phyloP scores from a whole-genome alignment of 352 stramenopile genomes.

The Halophytophthora polymorphica region DNA sequence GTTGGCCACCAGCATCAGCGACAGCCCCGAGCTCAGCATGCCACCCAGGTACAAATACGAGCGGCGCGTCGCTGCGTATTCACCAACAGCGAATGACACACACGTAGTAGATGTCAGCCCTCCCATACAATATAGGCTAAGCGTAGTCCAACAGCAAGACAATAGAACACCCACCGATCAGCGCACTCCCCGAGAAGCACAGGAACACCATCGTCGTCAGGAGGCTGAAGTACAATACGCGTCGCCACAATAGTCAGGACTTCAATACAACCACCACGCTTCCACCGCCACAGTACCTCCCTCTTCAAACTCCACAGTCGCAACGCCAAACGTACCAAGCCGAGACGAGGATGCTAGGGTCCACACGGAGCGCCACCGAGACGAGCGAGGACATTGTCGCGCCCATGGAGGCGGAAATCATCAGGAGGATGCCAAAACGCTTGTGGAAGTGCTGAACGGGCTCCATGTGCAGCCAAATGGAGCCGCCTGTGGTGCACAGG shows the following conservation, averaged over 20 bases:
- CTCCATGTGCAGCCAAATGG: slow-evolving; percentile 63
- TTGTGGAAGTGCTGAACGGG: slow-evolving; percentile 49
- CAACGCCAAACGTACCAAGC: slow-evolving; percentile 49
- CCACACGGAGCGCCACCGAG: slow-evolving; percentile 64
- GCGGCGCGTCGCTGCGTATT: slow-evolving; percentile 54
- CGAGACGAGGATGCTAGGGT: slow-evolving; percentile 75
- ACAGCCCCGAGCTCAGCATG: slow-evolving; percentile 67
- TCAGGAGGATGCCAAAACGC: slow-evolving; percentile 69
- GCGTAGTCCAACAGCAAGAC: too few relatives aligned
- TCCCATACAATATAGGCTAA: too few relatives aligned
- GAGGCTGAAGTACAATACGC: slow-evolving; percentile 24
- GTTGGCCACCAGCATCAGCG: slow-evolving; percentile 41
- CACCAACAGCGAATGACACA: slow-evolving; percentile 1
- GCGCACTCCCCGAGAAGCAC: slow-evolving; percentile 79
- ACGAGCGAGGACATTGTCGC: slow-evolving; percentile 73
- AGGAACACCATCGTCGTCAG: slow-evolving; percentile 81
- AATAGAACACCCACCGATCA: slow-evolving; percentile 43
- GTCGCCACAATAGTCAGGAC: neutral
- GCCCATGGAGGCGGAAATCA: slow-evolving; percentile 63
- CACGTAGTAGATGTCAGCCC: neutral
- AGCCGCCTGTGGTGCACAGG: slow-evolving; percentile 40
- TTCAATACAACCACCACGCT: slow-evolving; percentile 1
- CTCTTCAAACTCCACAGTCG: neutral
- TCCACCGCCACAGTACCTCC: neutral
- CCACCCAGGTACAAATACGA: slow-evolving; percentile 84